Conservation (phyloP, 345 rosid genomes). For the Salix viminalis region DNA sequence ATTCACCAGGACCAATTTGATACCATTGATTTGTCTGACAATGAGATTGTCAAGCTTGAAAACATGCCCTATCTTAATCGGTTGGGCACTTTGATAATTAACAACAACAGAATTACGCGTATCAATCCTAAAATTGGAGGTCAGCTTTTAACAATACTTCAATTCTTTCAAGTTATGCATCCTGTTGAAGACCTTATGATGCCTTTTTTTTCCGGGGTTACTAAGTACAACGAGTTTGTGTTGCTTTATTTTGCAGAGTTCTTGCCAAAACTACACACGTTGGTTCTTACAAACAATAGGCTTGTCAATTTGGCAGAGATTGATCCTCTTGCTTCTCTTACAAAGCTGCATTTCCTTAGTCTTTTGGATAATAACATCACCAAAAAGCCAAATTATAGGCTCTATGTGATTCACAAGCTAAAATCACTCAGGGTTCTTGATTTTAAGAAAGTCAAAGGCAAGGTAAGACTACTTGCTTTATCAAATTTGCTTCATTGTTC, state of each 20-base stretch:
- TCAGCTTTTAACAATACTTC: constrained; percentile 11
- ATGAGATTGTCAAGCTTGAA: constrained; percentile 98
- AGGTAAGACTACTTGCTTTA: constrained; percentile 48
- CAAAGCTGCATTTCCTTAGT: constrained; percentile 84
- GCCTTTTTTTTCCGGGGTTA: background rate
- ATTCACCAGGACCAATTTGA: constrained; percentile 89
- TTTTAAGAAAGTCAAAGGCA: constrained; percentile 85
- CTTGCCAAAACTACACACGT: constrained; percentile 80
- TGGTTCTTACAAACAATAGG: constrained; percentile 92
- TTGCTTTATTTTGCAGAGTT: constrained; percentile 50
- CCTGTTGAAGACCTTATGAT: background rate
- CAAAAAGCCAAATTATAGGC: constrained; percentile 84
- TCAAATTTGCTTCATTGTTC: background rate
- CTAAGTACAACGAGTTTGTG: background rate
- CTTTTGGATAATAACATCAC: constrained; percentile 89
- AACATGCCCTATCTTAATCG: constrained; percentile 85
- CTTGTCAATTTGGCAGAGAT: constrained; percentile 97
- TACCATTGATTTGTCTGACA: constrained; percentile 92
- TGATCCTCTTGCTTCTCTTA: constrained; percentile 85
- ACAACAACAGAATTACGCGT: constrained; percentile 91
- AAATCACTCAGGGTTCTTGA: constrained; percentile 86
- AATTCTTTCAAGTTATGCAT: background rate
- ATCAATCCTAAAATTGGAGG: constrained; percentile 90
- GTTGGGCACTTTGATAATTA: constrained; percentile 78
- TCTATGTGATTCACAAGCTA: constrained; percentile 84